Conservation (phyloP, 352 stramenopile species). For the Phytophthora cryptogea region DNA sequence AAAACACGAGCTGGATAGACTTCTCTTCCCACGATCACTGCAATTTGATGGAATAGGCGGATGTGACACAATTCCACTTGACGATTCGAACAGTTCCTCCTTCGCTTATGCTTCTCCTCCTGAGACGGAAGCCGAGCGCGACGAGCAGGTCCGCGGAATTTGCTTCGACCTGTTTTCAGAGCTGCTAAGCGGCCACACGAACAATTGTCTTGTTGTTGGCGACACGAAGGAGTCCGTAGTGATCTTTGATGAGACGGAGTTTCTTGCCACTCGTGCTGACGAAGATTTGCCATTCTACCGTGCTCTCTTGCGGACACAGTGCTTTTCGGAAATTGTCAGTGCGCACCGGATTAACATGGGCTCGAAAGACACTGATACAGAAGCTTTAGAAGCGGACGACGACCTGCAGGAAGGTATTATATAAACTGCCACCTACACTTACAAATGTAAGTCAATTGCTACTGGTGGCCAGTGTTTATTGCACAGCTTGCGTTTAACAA, state of each 20-base stretch:
- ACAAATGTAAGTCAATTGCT: slow-evolving; percentile 9
- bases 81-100: slow-evolving; percentile 14
- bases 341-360: slow-evolving; percentile 71
- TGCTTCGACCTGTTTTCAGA: slow-evolving; percentile 74
- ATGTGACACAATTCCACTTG: slow-evolving; percentile 17
- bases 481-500: slow-evolving; percentile 15
- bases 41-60: slow-evolving; percentile 50
- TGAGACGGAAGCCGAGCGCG: slow-evolving; percentile 31
- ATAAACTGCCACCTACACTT: slow-evolving; percentile 13
- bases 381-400: slow-evolving; percentile 30
- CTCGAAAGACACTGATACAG: slow-evolving; percentile 35
- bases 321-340: slow-evolving; percentile 86
- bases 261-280: slow-evolving; percentile 60
- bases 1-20: slow-evolving; percentile 56
- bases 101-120: slow-evolving; percentile 18
- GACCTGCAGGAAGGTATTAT: slow-evolving; percentile 59
- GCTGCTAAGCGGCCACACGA: slow-evolving; percentile 69
- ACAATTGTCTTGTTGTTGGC: slow-evolving; percentile 78
- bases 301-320: slow-evolving; percentile 74
- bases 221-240: slow-evolving; percentile 88
- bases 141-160: slow-evolving; percentile 60
- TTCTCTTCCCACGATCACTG: slow-evolving; percentile 46
- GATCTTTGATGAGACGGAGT: slow-evolving; percentile 88
- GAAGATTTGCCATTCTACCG: slow-evolving; percentile 72
- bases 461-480: slow-evolving; percentile 3